Percentiles rank a stretch among this genome's conserved stretches.
phyloP scores from a whole-genome alignment of 768 basidiomycete genomes.

The Rhizopogon rudus region DNA sequence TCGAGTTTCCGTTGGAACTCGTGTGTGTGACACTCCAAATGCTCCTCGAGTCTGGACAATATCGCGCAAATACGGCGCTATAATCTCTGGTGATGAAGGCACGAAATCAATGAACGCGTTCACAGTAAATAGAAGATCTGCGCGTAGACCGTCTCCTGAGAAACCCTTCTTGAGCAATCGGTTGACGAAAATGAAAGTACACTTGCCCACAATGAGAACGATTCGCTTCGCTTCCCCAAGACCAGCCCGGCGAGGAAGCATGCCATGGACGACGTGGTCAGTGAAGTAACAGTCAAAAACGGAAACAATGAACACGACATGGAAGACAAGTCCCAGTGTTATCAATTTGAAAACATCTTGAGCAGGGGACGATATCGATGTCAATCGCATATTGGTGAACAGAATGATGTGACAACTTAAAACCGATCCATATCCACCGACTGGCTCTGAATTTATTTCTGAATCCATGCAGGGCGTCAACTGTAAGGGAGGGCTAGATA shows the following conservation, averaged over 20 bases:
- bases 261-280: slow-evolving; percentile 75
- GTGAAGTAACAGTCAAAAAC: slow-evolving; percentile 89
- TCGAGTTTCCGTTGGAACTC: slow-evolving; percentile 83
- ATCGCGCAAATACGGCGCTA: slow-evolving; percentile 74
- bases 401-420: too few relatives aligned
- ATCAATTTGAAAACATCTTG: slow-evolving; percentile 38
- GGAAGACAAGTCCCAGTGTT: slow-evolving; percentile 64
- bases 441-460: too few relatives aligned
- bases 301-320: slow-evolving; percentile 65
- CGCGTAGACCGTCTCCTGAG: slow-evolving; percentile 77
- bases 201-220: slow-evolving; percentile 73
- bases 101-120: slow-evolving; percentile 47
- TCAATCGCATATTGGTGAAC: not conserved
- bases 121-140: slow-evolving; percentile 68
- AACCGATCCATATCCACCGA: too few relatives aligned
- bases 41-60: slow-evolving; percentile 65
- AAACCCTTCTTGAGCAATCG: not conserved
- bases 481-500: too few relatives aligned
- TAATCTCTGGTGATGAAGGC: slow-evolving; percentile 49
- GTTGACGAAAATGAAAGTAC: not conserved
- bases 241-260: slow-evolving; percentile 48
- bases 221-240: slow-evolving; percentile 61
- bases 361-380: slow-evolving; percentile 9
- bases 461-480: too few relatives aligned
- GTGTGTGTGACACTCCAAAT: slow-evolving; percentile 81